Base-by-base conservation (phyloP, 805 yeast genomes). In the Monosporozyma aerobia region DNA sequence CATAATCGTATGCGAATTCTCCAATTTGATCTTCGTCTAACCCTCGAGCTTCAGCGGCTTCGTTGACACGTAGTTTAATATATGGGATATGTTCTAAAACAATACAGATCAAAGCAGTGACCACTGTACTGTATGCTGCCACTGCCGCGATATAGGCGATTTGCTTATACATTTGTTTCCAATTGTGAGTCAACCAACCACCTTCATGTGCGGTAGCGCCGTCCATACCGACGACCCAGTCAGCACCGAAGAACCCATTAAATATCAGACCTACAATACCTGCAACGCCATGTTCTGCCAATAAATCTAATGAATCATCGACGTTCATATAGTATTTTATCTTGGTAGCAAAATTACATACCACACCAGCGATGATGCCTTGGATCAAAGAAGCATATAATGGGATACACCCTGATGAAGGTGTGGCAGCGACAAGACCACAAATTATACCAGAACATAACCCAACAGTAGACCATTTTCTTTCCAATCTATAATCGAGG, bases 271-370 rank as follows among this genome's bases (percentile, higher is more conserved):
- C 98, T 47, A 92, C 77, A 47, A 90, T 77, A 33, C 99, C 99
- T 0, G 97, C 98, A 61, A 92, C 77, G 49, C 97, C 98, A 83
- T 92, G 99, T 80, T 92, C 98, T n/a, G 98, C 98, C 67, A 92
- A 77, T 50, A 90, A 82, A 84, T 94, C 98, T 61, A 94, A 73
- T 1, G 97, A 83, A 72, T 92, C 99, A 69, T 94, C 98, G 50
- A 92, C 90, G 54, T 78, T 77, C 47, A 86, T 72, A 57, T 87
- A 71, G 65, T 85, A 87, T 71, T 92, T 92, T 67, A 92, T 72
- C 63, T 89, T 87, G 47, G 97, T 92, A 53, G 96, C 75, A 63
- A 87, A 87, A 74, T 92, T 92, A 79, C 98, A 94, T 37, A 84
- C 80, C 10, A 84, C 69, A 41, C 96, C 96, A 0, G 97, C 75